Percentiles rank a stretch among this genome's conserved stretches.
Evolutionary conservation across 345 rosid genomes (phyloP).

Genomic region (Clausena lansium): DNA sequence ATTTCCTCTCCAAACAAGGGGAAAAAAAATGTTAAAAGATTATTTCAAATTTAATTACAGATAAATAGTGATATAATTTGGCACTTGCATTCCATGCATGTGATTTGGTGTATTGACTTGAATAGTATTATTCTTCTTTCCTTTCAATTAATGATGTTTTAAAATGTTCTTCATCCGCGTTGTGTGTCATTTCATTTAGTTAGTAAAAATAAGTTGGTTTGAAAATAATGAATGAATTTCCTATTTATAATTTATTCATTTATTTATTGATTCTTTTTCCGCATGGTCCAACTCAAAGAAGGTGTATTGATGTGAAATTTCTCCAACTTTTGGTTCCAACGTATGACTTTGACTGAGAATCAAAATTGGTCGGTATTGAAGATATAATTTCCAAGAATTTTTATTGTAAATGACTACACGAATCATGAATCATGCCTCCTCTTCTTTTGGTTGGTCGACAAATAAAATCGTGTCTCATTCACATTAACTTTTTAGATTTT

Average conservation of each 20-base stretch:
- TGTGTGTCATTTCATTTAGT: no score
- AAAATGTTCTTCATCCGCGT: no score
- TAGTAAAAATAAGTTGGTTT: neutral
- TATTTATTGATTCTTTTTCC: neutral
- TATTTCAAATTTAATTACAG: neutral
- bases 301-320: constrained; percentile 10
- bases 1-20: neutral
- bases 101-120: neutral
- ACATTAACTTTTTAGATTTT: neutral
- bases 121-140: neutral
- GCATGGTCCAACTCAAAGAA: neutral
- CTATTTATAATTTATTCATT: neutral
- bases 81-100: neutral
- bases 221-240: neutral
- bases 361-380: neutral
- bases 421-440: no score
- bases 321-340: constrained; percentile 20
- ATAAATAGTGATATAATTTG: neutral
- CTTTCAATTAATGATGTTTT: neutral
- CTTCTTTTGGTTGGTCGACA: no score
- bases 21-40: neutral
- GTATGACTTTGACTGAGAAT: constrained; percentile 7
- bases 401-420: no score
- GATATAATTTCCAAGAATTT: constrained; percentile 2
- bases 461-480: constrained; percentile 10